Evolutionary conservation across 2,329 filamentous ascomycete genomes (phyloP).

Genomic region (Colletotrichum truncatum): DNA sequence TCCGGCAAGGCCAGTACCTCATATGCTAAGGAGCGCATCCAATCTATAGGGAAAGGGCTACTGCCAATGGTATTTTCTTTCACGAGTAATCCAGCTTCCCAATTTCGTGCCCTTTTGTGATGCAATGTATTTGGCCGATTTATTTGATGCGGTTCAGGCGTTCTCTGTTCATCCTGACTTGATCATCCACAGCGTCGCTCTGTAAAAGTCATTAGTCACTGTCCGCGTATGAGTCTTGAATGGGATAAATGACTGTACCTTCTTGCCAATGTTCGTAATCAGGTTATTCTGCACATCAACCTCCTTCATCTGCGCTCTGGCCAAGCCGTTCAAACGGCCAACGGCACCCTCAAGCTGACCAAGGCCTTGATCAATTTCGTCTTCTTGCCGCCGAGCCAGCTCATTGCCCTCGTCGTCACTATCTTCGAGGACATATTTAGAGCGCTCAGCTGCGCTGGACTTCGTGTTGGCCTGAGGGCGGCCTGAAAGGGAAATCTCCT

Average conservation of each 20-base stretch:
- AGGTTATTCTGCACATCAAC: slow-evolving; percentile 79
- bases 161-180: slow-evolving; percentile 81
- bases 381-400: slow-evolving; percentile 42
- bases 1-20: background rate
- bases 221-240: background rate
- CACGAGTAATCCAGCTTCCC: background rate
- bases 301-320: slow-evolving; percentile 78
- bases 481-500: slow-evolving; percentile 41
- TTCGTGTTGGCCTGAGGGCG: slow-evolving; percentile 22
- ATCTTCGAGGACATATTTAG: slow-evolving; percentile 82
- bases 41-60: background rate
- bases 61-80: background rate
- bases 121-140: background rate
- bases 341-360: slow-evolving; percentile 77
- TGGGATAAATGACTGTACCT: slow-evolving; percentile 62
- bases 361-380: slow-evolving; percentile 65
- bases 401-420: slow-evolving; percentile 67
- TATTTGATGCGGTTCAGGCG: slow-evolving; percentile 70
- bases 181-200: slow-evolving; percentile 86
- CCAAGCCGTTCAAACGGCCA: slow-evolving; percentile 76
- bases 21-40: background rate
- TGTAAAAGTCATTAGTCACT: slow-evolving; percentile 47
- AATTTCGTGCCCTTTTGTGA: background rate
- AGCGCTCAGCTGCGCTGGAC: slow-evolving; percentile 7
- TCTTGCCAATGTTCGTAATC: slow-evolving; percentile 80